Percentiles rank a stretch among this genome's conserved stretches.
Conservation (phyloP, 352 stramenopile genomes). For the Phytophthora idaei region DNA sequence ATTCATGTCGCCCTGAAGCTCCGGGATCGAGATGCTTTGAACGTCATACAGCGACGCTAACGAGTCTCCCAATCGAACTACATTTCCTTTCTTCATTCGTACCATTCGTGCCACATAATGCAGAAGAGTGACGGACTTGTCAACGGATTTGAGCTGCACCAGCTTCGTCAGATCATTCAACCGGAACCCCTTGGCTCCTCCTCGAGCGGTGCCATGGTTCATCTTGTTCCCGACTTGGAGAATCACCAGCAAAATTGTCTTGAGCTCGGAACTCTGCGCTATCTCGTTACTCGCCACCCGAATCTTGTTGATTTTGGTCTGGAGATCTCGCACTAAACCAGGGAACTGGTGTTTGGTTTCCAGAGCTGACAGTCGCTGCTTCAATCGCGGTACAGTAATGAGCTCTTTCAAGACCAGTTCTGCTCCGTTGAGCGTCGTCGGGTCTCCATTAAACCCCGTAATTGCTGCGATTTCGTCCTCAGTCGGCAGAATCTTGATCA, state of each 20-base stretch:
- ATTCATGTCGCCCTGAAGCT: constrained; percentile 75
- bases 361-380: constrained; percentile 62
- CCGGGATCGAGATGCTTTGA: constrained; percentile 76
- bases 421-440: constrained; percentile 71
- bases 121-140: constrained; percentile 68
- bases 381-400: constrained; percentile 73
- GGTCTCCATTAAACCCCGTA: constrained; percentile 63
- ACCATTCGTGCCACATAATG: constrained; percentile 80
- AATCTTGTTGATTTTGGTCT: constrained; percentile 73
- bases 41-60: constrained; percentile 75
- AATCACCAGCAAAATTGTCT: constrained; percentile 68
- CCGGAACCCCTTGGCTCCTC: constrained; percentile 74
- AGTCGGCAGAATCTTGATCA: constrained; percentile 90
- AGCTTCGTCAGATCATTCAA: constrained; percentile 74
- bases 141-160: constrained; percentile 66
- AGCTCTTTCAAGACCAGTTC: constrained; percentile 82
- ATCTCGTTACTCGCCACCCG: constrained; percentile 63
- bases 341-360: constrained; percentile 76
- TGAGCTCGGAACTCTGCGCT: constrained; percentile 68
- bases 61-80: constrained; percentile 63
- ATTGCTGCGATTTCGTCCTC: constrained; percentile 85
- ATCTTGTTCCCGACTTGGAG: constrained; percentile 89
- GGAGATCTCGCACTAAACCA: constrained; percentile 59
- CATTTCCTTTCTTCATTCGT: constrained; percentile 69
- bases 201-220: constrained; percentile 75